Evolutionary conservation across 169 alveolate genomes (phyloP).

Genomic region (Hepatocystis sp.): DNA sequence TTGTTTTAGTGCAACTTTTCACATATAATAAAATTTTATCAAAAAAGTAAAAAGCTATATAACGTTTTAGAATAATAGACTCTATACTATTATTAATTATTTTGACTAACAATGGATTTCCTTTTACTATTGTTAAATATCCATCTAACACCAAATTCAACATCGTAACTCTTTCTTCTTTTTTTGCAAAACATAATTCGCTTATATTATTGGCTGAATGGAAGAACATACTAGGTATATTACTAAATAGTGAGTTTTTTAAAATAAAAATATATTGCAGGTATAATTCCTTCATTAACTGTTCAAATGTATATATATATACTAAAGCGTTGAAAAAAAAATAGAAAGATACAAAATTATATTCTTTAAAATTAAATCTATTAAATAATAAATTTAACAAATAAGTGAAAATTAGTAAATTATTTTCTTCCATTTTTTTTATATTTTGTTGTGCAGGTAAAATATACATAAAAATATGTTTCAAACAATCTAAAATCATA

Average conservation of each 20-base stretch:
- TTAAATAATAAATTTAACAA: slow-evolving; percentile 48
- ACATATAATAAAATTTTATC: slow-evolving; percentile 28
- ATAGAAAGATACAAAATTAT: slow-evolving; percentile 52
- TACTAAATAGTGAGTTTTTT: slow-evolving; percentile 43
- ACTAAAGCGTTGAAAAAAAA: slow-evolving; percentile 54
- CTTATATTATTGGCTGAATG: slow-evolving; percentile 45
- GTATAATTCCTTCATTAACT: slow-evolving; percentile 31
- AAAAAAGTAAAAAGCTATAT: slow-evolving; percentile 24
- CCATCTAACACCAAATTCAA: slow-evolving; percentile 55
- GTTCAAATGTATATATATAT: slow-evolving; percentile 39
- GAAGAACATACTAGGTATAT: slow-evolving; percentile 46
- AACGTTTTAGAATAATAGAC: slow-evolving; percentile 1
- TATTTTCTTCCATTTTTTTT: slow-evolving; percentile 20
- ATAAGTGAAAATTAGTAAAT: slow-evolving; percentile 11
- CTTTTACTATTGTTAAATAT: slow-evolving; percentile 17
- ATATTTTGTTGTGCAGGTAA: slow-evolving; percentile 32
- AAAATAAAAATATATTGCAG: slow-evolving; percentile 51
- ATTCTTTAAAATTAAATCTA: slow-evolving; percentile 71
- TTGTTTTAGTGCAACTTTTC: slow-evolving; percentile 24
- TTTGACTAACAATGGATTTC: slow-evolving; percentile 45
- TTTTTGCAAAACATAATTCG: slow-evolving; percentile 61
- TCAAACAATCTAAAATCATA: slow-evolving; percentile 57
- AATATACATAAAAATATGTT: slow-evolving; percentile 52
- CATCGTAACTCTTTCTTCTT: slow-evolving; percentile 49
- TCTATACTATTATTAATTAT: slow-evolving; percentile 8